Conservation (phyloP, 805 yeast genomes). For the Lachancea lanzarotensis region DNA sequence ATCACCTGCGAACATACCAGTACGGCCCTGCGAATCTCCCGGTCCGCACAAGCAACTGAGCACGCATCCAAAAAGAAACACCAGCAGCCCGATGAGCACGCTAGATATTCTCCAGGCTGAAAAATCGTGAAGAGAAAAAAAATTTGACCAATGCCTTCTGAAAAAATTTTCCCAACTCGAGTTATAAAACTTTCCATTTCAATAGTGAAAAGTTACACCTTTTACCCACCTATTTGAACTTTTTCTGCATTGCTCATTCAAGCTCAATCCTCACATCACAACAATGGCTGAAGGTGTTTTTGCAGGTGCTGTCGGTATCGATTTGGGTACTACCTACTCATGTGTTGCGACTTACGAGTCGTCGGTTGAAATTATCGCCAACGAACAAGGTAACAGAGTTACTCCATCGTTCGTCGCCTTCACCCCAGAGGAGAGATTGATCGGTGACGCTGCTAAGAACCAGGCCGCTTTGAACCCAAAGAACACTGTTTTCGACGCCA, state of each 20-base stretch:
- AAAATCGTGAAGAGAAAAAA: background rate
- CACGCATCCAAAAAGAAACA: background rate
- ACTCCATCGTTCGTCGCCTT: conserved; percentile 78
- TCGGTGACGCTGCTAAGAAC: conserved; percentile 80
- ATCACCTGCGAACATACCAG: conserved; percentile 8
- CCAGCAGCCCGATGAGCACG: conserved; percentile 2
- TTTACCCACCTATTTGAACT: background rate
- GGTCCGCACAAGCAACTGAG: conserved; percentile 13
- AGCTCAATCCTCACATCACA: conserved; percentile 14
- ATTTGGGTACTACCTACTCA: conserved; percentile 82
- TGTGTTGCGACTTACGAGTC: conserved; percentile 76
- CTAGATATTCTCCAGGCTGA: background rate
- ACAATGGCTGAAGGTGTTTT: conserved; percentile 95
- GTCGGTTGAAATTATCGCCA: conserved; percentile 73
- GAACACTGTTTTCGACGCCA: conserved; percentile 77
- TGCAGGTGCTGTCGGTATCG: conserved; percentile 99
- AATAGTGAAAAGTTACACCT: background rate
- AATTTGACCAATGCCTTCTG: background rate
- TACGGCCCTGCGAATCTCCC: conserved; percentile 12
- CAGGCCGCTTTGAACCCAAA: conserved; percentile 75
- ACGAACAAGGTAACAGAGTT: conserved; percentile 82
- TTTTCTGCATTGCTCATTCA: conserved; percentile 11
- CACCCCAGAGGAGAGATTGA: conserved; percentile 71
- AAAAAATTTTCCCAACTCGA: conserved; percentile 15
- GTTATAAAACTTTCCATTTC: conserved; percentile 11